Base-by-base conservation (phyloP, 805 yeast species). In the Kazachstania bromeliacearum region DNA sequence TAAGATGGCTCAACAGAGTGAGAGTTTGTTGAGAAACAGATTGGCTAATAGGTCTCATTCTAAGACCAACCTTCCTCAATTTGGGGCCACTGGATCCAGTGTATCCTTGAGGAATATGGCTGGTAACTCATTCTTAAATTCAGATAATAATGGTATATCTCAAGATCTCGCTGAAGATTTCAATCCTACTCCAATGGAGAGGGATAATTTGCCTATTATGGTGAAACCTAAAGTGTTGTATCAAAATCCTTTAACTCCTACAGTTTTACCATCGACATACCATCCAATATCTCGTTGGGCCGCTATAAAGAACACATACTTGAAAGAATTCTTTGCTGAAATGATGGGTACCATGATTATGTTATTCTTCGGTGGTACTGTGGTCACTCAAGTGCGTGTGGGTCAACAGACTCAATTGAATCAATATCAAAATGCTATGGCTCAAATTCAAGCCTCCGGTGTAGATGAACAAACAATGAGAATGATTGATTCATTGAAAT, bases 241-340 rank as follows among this genome's bases (percentile, higher is more conserved):
- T 30, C 62, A 57, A 36, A 57, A 57, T 35, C 62, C 62, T 9
- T 54, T 51, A 36, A 57, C 62, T 2, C 62, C 62, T 4, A 53
- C 60, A 4, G 57, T 57, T 35, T 41, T 57, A 33, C 62, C 62
- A 3, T 53, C 57, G n/a, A 54, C 60, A 3, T 57, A 54, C 31
- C 55, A 57, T 34, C 62, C 62, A 4, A 54, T 55, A 22, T 39
- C 52, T 31, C 45, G 39, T 30, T 59, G 63, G 63, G 52, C 62
- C 2, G 43, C 51, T 17, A 31, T 59, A 4, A 59, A 63, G 36
- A 57, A 57, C 35, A 33, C 40, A 5, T 49, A 52, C 26, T 46
- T 59, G 37, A 64, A 73, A 43, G 74, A 70, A 41, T 65, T 65
- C 32, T 41, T 69, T 21, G 75, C 76, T 15, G 77, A 71, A 49